Percentiles rank a stretch among this genome's conserved stretches.
Conservation (phyloP, 179 eudicot genomes). For the Corrigiola litoralis region DNA sequence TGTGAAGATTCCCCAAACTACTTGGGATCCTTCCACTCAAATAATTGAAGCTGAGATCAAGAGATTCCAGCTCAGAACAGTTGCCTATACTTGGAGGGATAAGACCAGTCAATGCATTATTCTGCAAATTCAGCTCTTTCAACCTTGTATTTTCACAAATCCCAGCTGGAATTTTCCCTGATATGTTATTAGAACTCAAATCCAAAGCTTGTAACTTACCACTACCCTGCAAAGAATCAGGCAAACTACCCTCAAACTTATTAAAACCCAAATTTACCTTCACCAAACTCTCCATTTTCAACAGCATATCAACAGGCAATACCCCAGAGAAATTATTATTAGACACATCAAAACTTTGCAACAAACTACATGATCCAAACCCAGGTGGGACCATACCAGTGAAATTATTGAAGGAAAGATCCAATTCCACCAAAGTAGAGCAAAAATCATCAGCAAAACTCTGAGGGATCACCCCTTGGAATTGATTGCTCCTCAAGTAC, state of each 20-base stretch:
- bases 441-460: conserved; percentile 41
- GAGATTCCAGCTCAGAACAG: conserved; percentile 65
- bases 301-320: conserved; percentile 53
- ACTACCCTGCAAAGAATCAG: conserved; percentile 40
- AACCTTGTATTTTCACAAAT: conserved; percentile 46
- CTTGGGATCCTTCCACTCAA: conserved; percentile 60
- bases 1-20: conserved; percentile 55
- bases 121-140: conserved; percentile 61
- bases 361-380: conserved; percentile 45
- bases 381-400: conserved; percentile 59
- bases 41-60: conserved; percentile 85
- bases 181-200: conserved; percentile 63
- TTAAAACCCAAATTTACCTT: conserved; percentile 45
- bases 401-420: conserved; percentile 59
- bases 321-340: conserved; percentile 71
- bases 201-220: conserved; percentile 50
- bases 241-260: conserved; percentile 53
- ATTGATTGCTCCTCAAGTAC: conserved; percentile 44
- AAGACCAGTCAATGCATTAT: conserved; percentile 50
- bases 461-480: conserved; percentile 42
- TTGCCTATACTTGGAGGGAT: conserved; percentile 56
- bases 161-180: conserved; percentile 55
- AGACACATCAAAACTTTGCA: conserved; percentile 54
- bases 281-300: conserved; percentile 48
- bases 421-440: conserved; percentile 45